Evolutionary conservation across 805 yeast genomes (phyloP).

Genomic region (Isabelozyma gotoi): DNA sequence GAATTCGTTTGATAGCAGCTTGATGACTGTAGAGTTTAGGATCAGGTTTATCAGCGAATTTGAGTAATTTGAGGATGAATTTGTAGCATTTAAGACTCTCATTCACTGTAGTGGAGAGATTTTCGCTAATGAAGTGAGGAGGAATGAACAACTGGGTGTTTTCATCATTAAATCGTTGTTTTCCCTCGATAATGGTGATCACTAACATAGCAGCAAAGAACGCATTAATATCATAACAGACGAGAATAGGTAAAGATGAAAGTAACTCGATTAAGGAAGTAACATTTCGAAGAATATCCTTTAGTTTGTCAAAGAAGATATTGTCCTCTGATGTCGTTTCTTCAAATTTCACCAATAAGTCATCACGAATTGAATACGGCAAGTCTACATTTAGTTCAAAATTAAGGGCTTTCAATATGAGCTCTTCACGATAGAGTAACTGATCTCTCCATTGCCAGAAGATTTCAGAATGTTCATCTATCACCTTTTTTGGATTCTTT

Average conservation of each 20-base stretch:
- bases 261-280: slow-evolving; percentile 36
- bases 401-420: slow-evolving; percentile 35
- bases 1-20: slow-evolving; percentile 17
- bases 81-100: slow-evolving; percentile 24
- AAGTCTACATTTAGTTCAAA: slow-evolving; percentile 40
- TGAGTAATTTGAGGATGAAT: slow-evolving; percentile 22
- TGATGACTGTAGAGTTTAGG: slow-evolving; percentile 22
- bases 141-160: background rate
- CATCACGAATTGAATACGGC: slow-evolving; percentile 36
- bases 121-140: slow-evolving; percentile 14
- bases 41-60: slow-evolving; percentile 19
- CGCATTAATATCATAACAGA: slow-evolving; percentile 32
- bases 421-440: slow-evolving; percentile 41
- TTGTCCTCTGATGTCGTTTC: background rate
- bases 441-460: slow-evolving; percentile 49
- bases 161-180: slow-evolving; percentile 10
- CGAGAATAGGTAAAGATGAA: slow-evolving; percentile 37
- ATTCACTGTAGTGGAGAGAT: slow-evolving; percentile 13
- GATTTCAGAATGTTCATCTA: slow-evolving; percentile 39
- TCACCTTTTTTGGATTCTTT: slow-evolving; percentile 28
- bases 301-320: slow-evolving; percentile 5
- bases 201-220: slow-evolving; percentile 31
- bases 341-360: slow-evolving; percentile 8
- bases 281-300: slow-evolving; percentile 22
- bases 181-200: slow-evolving; percentile 20